Base-by-base conservation (phyloP, 148 eudicot genomes). In the Cornus florida region DNA sequence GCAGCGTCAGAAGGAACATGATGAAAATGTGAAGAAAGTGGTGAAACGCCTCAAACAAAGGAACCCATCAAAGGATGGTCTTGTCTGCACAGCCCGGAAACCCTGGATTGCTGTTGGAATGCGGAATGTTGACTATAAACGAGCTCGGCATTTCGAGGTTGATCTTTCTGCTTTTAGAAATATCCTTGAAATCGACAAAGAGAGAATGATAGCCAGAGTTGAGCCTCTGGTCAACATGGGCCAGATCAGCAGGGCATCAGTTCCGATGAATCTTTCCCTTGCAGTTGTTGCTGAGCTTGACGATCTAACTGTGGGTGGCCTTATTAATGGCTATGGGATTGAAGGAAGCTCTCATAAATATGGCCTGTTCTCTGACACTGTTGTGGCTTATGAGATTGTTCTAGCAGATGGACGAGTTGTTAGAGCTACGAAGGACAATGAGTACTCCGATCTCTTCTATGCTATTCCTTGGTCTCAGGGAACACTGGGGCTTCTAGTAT, bases 381-480 rank as follows among this genome's bases (percentile, higher is more conserved):
- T 94, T 16, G 98, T 94, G 77, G 89, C 98, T 23, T 92, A 92
- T 77, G 98, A 94, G 83, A 85, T 94, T 69, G 97, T 94, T 78
- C 82, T 94, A 67, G 93, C 98, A 3, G 91, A 92, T 86, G 98
- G 98, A 48, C 74, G 78, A 46, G 81, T 94, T 13, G 98, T 94
- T 75, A 84, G 97, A 77, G 98, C 98, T 28, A 94, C 98, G 10
- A 92, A 86, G 88, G 98, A 94, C 75, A 93, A 93, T 19, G 97
- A 94, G 70, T 89, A 77, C 84, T 89, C 97, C 22, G 98, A 94
- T 73, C 97, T 94, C 28, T 92, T 89, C 80, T 92, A 94, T 59
- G 92, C 97, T 73, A 84, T 94, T 71, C 98, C 98, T 23, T 94
- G 98, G 98, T 94, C 98, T 82, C 98, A 94, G 83, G 98, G 98